These are phyloP conservation scores for Fraxinus xanthoxyloides DNA, from an alignment of 305 asterid genomes.

Conservation along the genomic window DNA sequence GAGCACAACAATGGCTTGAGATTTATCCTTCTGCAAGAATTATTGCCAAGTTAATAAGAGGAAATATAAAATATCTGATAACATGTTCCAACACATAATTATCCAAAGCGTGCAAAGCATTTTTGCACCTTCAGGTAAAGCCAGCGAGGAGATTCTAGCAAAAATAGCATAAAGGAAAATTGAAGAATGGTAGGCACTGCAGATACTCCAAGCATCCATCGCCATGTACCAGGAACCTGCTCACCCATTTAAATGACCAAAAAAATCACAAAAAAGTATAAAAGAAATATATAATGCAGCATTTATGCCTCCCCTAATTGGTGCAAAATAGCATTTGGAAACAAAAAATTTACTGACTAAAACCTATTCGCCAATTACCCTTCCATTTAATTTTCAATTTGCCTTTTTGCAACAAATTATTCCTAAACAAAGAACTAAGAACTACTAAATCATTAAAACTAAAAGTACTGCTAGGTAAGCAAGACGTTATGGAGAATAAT, in stretches of 20 bases:
- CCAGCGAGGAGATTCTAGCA: constrained; percentile 98
- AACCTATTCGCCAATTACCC: not conserved
- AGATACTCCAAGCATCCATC: constrained; percentile 98
- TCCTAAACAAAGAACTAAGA: not conserved
- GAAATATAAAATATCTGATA: not conserved
- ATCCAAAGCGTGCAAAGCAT: constrained; percentile 15
- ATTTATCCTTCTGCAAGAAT: constrained; percentile 63
- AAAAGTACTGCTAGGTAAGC: not conserved
- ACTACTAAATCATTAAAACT: not conserved
- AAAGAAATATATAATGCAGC: not conserved
- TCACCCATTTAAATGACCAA: constrained; percentile 21
- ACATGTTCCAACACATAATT: not conserved
- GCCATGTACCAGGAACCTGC: constrained; percentile 97
- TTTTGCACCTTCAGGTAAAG: constrained; percentile 72
- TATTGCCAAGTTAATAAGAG: not conserved
- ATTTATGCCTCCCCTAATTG: not conserved
- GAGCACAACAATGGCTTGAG: constrained; percentile 77
- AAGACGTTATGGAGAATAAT: not conserved
- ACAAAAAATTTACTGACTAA: not conserved
- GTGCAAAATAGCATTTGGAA: not conserved
- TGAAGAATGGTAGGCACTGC: constrained; percentile 79
- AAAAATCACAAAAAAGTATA: constrained; percentile 13
- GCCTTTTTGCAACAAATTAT: not conserved
- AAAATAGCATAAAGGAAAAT: constrained; percentile 70
- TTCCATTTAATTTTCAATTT: not conserved